Percentiles rank a stretch among this genome's conserved stretches.
These are phyloP conservation scores for Verticillium albo-atrum DNA, from an alignment of 2,329 filamentous ascomycete genomes.

Conservation along the genomic window DNA sequence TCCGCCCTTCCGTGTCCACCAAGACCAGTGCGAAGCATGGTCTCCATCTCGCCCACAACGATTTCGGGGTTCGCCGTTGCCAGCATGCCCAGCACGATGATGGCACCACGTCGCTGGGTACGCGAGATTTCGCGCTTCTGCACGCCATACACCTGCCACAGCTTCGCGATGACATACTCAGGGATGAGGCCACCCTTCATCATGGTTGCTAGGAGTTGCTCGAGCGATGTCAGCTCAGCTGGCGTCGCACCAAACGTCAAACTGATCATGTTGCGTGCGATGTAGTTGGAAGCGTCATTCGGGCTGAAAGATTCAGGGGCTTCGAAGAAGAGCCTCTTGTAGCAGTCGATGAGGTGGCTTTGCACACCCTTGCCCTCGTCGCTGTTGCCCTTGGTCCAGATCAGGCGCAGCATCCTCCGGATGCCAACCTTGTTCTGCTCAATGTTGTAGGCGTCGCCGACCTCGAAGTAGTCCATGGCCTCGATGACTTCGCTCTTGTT, in stretches of 20 bases:
- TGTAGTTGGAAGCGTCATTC: slow-evolving; percentile 91
- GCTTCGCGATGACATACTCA: slow-evolving; percentile 80
- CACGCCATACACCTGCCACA: slow-evolving; percentile 97
- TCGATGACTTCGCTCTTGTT: slow-evolving; percentile 99
- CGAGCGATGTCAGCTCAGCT: slow-evolving; percentile 89
- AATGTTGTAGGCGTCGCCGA: slow-evolving; percentile 93
- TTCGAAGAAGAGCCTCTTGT: slow-evolving; percentile 93
- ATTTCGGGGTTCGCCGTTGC: slow-evolving; percentile 90
- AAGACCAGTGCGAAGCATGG: slow-evolving; percentile 85
- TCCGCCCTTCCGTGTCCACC: slow-evolving; percentile 76
- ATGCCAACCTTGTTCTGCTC: slow-evolving; percentile 91
- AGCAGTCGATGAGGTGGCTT: slow-evolving; percentile 93
- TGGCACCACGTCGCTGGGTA: slow-evolving; percentile 84
- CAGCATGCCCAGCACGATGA: slow-evolving; percentile 96
- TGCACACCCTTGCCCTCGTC: slow-evolving; percentile 99
- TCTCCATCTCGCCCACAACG: slow-evolving; percentile 90
- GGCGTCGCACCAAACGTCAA: slow-evolving; percentile 93
- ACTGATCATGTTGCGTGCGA: slow-evolving; percentile 98
- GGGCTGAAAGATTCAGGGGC: slow-evolving; percentile 82
- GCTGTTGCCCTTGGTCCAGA: slow-evolving; percentile 99
- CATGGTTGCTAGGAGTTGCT: slow-evolving; percentile 94
- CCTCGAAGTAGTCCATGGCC: slow-evolving; percentile 97
- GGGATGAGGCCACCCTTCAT: slow-evolving; percentile 89
- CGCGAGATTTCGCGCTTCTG: slow-evolving; percentile 91
- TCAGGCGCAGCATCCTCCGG: slow-evolving; percentile 89